These are phyloP conservation scores for Seminavis robusta DNA, from an alignment of 108 stramenopile genomes.

Conservation along the genomic window DNA sequence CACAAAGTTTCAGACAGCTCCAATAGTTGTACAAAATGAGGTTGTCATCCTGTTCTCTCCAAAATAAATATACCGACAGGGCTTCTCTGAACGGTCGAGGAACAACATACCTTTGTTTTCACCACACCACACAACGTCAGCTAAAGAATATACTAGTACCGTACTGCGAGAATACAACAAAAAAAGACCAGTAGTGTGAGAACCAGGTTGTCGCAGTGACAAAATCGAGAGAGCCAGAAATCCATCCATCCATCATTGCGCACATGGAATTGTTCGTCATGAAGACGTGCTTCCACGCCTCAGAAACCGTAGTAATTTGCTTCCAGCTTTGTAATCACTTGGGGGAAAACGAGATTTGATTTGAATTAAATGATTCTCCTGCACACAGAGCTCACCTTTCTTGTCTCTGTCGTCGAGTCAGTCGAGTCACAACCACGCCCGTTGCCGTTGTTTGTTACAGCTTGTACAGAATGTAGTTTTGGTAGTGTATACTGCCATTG, in stretches of 20 bases:
- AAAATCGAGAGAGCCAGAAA: no score
- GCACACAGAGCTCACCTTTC: background rate
- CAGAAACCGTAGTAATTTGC: slow-evolving; percentile 18
- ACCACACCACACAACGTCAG: no score
- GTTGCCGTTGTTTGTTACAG: background rate
- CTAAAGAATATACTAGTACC: no score
- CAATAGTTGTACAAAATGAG: no score
- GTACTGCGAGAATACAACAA: no score
- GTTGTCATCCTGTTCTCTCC: no score
- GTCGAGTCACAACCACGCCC: background rate
- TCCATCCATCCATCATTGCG: slow-evolving; percentile 9
- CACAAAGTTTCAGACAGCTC: no score
- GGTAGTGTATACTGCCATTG: slow-evolving; percentile 19
- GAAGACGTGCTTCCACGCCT: background rate
- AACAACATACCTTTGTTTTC: no score
- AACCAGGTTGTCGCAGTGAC: no score
- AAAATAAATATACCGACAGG: no score
- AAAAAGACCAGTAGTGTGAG: no score
- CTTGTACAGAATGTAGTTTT: slow-evolving; percentile 23
- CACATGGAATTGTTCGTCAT: background rate
- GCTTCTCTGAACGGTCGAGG: no score
- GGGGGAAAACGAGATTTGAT: background rate
- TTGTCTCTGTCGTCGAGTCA: background rate
- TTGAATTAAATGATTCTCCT: background rate
- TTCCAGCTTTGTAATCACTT: slow-evolving; percentile 1